Conservation (phyloP, 345 rosid genomes). For the Nephelium lappaceum region DNA sequence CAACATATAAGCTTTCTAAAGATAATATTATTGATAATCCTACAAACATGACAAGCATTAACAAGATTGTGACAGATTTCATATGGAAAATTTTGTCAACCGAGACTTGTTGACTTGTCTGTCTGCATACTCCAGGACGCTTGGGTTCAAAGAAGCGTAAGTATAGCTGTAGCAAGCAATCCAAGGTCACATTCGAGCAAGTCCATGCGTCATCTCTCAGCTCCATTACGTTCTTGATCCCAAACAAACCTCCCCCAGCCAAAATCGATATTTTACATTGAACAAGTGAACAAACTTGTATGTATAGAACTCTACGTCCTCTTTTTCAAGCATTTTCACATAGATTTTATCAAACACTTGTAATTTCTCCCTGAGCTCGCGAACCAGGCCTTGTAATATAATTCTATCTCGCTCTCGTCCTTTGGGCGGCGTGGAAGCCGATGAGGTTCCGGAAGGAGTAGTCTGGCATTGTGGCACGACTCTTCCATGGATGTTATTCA, state of each 20-base stretch:
- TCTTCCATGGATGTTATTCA: neutral
- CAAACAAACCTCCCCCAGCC: slow-evolving; percentile 49
- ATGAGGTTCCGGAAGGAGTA: neutral
- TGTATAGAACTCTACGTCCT: slow-evolving; percentile 22
- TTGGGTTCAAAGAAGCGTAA: slow-evolving; percentile 41
- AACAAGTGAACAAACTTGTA: slow-evolving; percentile 24
- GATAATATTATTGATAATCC: too few relatives aligned
- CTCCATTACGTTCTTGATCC: slow-evolving; percentile 31
- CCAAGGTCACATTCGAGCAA: slow-evolving; percentile 42
- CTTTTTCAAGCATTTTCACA: slow-evolving; percentile 13
- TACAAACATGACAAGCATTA: too few relatives aligned
- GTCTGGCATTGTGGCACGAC: neutral
- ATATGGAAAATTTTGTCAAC: neutral
- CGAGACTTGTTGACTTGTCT: neutral
- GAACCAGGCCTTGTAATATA: slow-evolving; percentile 18
- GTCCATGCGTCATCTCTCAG: slow-evolving; percentile 27
- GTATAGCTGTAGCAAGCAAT: slow-evolving; percentile 23
- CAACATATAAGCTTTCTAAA: too few relatives aligned
- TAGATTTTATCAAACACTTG: neutral
- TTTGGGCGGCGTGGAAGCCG: neutral
- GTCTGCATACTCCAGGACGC: neutral
- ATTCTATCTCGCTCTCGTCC: slow-evolving; percentile 1
- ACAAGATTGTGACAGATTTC: too few relatives aligned
- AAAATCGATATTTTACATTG: slow-evolving; percentile 33
- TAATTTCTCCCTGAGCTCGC: neutral